Evolutionary conservation across 169 alveolate species (phyloP), one percentile per base, ranked within the genome.

Genomic region (Cryptosporidium felis): DNA sequence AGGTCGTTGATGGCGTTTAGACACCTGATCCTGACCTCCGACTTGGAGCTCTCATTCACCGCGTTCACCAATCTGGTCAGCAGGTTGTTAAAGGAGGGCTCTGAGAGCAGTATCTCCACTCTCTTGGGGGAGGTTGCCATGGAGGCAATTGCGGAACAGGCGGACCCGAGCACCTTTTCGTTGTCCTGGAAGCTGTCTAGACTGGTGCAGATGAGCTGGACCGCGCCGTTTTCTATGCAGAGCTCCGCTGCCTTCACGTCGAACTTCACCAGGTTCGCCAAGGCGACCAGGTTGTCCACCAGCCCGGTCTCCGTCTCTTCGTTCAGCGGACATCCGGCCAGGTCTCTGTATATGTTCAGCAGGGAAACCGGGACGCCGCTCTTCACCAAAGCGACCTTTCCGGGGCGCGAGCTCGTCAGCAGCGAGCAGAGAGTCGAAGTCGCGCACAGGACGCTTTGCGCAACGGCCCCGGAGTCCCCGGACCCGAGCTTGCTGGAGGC

Each of bases 61-160:
- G 93, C 66, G 65, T 91, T 90, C 45, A 91, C 59, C 40, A 93
- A 49, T 61, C 80, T 80, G n/a, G 91, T 63, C 80, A 93, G 81
- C 2, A 91, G 88, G 5, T 89, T 80, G 60, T 88, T 91, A 63
- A 94, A 95, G 58, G 92, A 95, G 14, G 95, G 93, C 60, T 92
- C 92, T 30, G 88, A 91, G 30, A 94, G 89, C 42, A 95, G 81
- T 34, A 89, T 91, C 58, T 91, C 90, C 21, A 94, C 94, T n/a
- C 96, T 91, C 36, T 92, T 93, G 1, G 94, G 95, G 14, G 95
- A 92, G 18, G 94, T 90, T 56, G 96, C 94, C 95, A 95, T 82
- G 18, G 95, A 80, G 5, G 96, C 97, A 42, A 95, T 92, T 61
- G 97, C 94, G 38, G 91, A 94, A 81, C 95, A 95, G 5, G 95